Evolutionary conservation across 1,139 yeast genomes (phyloP), one percentile per base, ranked within the genome.

Genomic region (Diutina ranongensis): DNA sequence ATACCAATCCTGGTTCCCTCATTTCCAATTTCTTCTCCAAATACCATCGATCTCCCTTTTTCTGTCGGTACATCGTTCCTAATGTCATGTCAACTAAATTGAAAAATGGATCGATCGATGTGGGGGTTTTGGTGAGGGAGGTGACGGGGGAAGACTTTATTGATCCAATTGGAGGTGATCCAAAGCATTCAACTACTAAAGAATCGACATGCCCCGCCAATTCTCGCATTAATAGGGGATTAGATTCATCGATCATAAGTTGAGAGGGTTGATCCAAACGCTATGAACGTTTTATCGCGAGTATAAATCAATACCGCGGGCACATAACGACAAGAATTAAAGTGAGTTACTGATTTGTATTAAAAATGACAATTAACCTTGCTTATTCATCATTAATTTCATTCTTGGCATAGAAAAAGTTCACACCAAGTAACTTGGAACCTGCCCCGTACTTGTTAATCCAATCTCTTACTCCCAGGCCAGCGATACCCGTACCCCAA

Each of bases 401-500:
- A 57, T 79, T 72, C 63, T 83, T 82, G 33, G 94, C 88, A 55
- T 72, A 77, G 67, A 83, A 88, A 63, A 82, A 88, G 68, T 88
- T 88, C 49, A 79, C 78, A 15, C 85, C 88, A 48, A 84, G 70
- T 45, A 87, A 79, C 53, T 76, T 73, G 57, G 67, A 62, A 51
- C 80, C 67, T 16, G 76, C 75, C 51, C 85, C 78, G 61, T 78
- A 71, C 46, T 67, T 63, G 42, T 84, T 80, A 49, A 71, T 60
- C 86, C 88, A 88, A 52, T 81, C 84, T 50, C 78, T 71, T 13
- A 78, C 85, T 3, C 96, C 96, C 36, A 76, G 71, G 5, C 84
- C 80, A 2, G 94, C 86, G 36, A 70, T 68, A 22, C 81, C 84
- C 13, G 88, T 81, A 32, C 96, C 96, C 95, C 95, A 88, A 57